Evolutionary conservation across 2,329 filamentous ascomycete genomes (phyloP).

Genomic region (Tympanopsis confertula): DNA sequence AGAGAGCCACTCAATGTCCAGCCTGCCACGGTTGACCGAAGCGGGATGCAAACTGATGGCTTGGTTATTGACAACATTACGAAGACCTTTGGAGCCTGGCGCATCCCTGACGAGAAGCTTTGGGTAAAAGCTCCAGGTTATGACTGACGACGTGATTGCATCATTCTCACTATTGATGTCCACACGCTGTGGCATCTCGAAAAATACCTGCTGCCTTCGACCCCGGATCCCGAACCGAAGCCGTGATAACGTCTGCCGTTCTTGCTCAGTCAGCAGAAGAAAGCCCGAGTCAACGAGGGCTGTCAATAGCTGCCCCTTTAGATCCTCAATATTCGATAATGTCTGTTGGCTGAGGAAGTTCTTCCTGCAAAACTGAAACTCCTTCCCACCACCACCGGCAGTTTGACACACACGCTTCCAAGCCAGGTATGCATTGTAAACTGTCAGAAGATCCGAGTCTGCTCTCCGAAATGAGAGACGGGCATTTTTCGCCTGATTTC

Average conservation of each 20-base stretch:
- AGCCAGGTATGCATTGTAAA: conserved; percentile 83
- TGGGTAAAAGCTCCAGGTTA: conserved; percentile 91
- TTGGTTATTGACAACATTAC: conserved; percentile 89
- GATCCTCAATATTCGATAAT: conserved; percentile 81
- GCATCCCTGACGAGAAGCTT: conserved; percentile 77
- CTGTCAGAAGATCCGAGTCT: conserved; percentile 83
- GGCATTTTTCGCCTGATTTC: conserved; percentile 70
- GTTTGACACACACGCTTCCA: conserved; percentile 77
- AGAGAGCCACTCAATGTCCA: conserved; percentile 68
- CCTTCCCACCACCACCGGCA: conserved; percentile 47
- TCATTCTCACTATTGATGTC: conserved; percentile 73
- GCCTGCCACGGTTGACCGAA: conserved; percentile 70
- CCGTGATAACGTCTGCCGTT: conserved; percentile 57
- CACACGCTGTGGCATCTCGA: conserved; percentile 64
- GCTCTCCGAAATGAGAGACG: conserved; percentile 69
- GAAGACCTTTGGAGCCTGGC: conserved; percentile 59
- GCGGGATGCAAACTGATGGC: conserved; percentile 75
- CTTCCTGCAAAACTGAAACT: conserved; percentile 85
- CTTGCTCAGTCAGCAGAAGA: conserved; percentile 61
- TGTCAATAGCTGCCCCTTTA: conserved; percentile 81
- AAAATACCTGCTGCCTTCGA: conserved; percentile 59
- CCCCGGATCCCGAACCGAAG: conserved; percentile 50
- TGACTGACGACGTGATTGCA: conserved; percentile 64
- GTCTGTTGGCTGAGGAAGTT: conserved; percentile 88
- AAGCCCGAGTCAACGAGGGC: conserved; percentile 80